phyloP scores from a whole-genome alignment of 441 rosid species.

The Syzygium syzygioides region DNA sequence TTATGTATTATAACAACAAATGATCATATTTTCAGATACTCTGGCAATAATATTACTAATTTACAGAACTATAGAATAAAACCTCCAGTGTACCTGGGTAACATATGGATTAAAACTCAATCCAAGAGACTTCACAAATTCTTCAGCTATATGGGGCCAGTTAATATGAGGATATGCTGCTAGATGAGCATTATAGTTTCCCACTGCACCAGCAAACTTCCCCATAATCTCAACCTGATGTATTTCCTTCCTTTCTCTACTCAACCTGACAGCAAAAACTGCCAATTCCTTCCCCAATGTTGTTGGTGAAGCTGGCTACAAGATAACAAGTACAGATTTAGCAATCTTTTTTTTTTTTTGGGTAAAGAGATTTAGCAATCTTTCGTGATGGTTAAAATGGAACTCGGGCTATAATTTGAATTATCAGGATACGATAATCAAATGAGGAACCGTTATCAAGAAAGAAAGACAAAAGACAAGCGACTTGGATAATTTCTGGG shows the following conservation, averaged over 20 bases:
- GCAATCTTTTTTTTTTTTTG: no score
- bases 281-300: slow-evolving; percentile 97
- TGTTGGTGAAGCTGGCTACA: slow-evolving; percentile 95
- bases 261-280: slow-evolving; percentile 75
- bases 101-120: slow-evolving; percentile 84
- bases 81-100: slow-evolving; percentile 50
- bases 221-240: slow-evolving; percentile 76
- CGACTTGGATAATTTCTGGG: neutral
- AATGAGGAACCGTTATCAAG: neutral
- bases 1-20: neutral
- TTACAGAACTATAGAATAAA: neutral
- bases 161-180: slow-evolving; percentile 67
- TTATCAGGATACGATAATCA: neutral
- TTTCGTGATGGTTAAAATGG: neutral
- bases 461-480: neutral
- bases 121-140: slow-evolving; percentile 85
- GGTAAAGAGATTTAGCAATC: neutral
- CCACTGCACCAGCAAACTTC: slow-evolving; percentile 97
- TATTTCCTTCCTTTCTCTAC: slow-evolving; percentile 67
- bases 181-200: slow-evolving; percentile 89
- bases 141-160: slow-evolving; percentile 78
- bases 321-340: neutral
- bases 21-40: neutral
- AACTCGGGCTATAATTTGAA: neutral
- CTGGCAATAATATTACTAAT: neutral